phyloP scores from a whole-genome alignment of 805 yeast species.

The Starmerella bacillaris region DNA sequence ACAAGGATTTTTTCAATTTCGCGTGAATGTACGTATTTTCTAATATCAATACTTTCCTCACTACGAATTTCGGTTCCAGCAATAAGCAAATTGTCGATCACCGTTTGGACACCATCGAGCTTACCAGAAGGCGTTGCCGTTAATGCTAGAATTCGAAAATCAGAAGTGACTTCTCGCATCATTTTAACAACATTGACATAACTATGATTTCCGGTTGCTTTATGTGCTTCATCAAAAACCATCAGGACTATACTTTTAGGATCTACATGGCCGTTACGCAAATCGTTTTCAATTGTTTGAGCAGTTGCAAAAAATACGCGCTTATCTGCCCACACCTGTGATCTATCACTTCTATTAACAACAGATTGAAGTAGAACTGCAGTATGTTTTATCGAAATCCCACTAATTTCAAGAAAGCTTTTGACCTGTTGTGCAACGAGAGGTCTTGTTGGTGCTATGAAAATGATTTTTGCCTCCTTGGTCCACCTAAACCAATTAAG shows the following conservation, averaged over 20 bases:
- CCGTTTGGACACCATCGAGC: conserved; percentile 72
- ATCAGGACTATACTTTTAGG: conserved; percentile 60
- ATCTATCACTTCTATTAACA: conserved; percentile 39
- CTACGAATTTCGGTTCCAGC: conserved; percentile 72
- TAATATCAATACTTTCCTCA: conserved; percentile 63
- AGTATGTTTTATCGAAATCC: conserved; percentile 56
- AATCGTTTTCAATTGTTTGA: conserved; percentile 84
- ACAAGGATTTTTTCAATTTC: conserved; percentile 43
- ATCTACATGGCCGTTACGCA: conserved; percentile 52
- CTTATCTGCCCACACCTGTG: conserved; percentile 56
- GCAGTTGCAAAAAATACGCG: conserved; percentile 89
- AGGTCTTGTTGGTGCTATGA: conserved; percentile 95
- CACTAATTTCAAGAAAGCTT: conserved; percentile 77
- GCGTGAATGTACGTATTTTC: conserved; percentile 57
- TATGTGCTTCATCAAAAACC: conserved; percentile 89
- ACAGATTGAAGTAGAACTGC: conserved; percentile 27
- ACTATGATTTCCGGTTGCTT: conserved; percentile 80
- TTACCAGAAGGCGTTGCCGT: conserved; percentile 94
- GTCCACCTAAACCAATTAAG: conserved; percentile 81
- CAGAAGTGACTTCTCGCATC: conserved; percentile 37
- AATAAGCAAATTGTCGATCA: conserved; percentile 53
- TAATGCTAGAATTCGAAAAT: conserved; percentile 62
- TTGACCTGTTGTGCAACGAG: conserved; percentile 89
- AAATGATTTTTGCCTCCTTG: conserved; percentile 55
- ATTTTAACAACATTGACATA: conserved; percentile 67